Percentiles rank a stretch among this genome's conserved stretches.
phyloP scores from a whole-genome alignment of 2,329 filamentous ascomycete species.

The Pseudocercospora macadamiae region DNA sequence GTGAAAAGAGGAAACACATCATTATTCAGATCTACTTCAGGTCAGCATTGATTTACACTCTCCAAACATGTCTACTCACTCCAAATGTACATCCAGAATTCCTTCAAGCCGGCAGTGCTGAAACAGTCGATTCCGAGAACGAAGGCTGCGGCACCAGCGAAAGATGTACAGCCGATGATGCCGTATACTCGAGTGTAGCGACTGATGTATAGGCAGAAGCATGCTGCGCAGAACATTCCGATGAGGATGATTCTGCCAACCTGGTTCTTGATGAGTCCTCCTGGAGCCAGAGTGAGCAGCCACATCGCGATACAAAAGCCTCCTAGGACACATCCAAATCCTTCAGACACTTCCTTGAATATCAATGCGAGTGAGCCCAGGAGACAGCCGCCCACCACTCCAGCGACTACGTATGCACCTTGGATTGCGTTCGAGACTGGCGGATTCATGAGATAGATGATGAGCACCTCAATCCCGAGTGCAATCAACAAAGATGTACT shows the following conservation, averaged over 20 bases:
- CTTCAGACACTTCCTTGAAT: constrained; percentile 81
- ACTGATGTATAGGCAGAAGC: constrained; percentile 76
- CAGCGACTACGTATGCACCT: constrained; percentile 83
- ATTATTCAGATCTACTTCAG: constrained; percentile 65
- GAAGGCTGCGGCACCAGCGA: constrained; percentile 76
- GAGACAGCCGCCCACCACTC: constrained; percentile 70
- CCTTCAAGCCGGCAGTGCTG: constrained; percentile 84
- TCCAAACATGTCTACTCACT: constrained; percentile 46
- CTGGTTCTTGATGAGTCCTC: constrained; percentile 69
- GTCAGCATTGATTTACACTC: constrained; percentile 9
- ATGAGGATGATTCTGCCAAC: constrained; percentile 75
- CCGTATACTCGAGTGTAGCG: constrained; percentile 77
- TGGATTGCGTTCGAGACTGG: constrained; percentile 76
- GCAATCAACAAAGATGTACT: constrained; percentile 74
- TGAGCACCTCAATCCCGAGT: constrained; percentile 75
- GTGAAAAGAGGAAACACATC: constrained; percentile 77
- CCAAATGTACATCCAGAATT: constrained; percentile 97
- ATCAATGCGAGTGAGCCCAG: constrained; percentile 75
- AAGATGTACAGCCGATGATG: constrained; percentile 75
- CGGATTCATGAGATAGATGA: constrained; percentile 83
- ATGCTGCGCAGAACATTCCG: constrained; percentile 66
- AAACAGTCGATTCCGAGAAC: constrained; percentile 91
- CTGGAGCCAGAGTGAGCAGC: constrained; percentile 76
- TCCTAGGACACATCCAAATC: constrained; percentile 83
- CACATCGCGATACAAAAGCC: constrained; percentile 90